These are phyloP conservation scores for Lotus japonicus DNA, from an alignment of 306 rosid genomes.

Conservation along the genomic window DNA sequence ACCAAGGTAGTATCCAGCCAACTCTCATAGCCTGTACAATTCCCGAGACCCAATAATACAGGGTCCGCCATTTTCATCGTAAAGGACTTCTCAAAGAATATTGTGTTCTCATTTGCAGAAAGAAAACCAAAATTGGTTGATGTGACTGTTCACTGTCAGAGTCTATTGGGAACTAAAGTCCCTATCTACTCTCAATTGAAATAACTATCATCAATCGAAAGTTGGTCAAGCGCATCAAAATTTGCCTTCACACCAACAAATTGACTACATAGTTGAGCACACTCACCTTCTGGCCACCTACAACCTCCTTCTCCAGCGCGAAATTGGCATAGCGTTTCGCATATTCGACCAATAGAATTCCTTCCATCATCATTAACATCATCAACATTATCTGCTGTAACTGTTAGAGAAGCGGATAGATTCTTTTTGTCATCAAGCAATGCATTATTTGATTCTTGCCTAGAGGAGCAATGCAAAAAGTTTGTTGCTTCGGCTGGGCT, in stretches of 20 bases:
- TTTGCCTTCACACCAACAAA: conserved; percentile 87
- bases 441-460: conserved; percentile 30
- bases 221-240: conserved; percentile 84
- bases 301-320: conserved; percentile 70
- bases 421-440: conserved; percentile 40
- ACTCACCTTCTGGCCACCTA: conserved; percentile 80
- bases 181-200: conserved; percentile 51
- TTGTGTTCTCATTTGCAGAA: conserved; percentile 13
- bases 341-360: conserved; percentile 42
- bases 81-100: background rate
- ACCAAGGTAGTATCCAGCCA: conserved; percentile 18
- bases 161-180: background rate
- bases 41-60: conserved; percentile 39
- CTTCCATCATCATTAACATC: conserved; percentile 34
- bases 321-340: conserved; percentile 75
- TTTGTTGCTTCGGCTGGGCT: conserved; percentile 35
- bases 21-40: conserved; percentile 50
- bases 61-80: conserved; percentile 9
- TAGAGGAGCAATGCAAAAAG: conserved; percentile 27
- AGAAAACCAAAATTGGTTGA: conserved; percentile 24
- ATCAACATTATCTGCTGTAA: conserved; percentile 35
- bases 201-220: conserved; percentile 71
- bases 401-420: conserved; percentile 40
- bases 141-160: background rate
- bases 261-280: conserved; percentile 86